Base-by-base conservation (phyloP, 495 filamentous ascomycete species). In the Penicillium bovifimosum region DNA sequence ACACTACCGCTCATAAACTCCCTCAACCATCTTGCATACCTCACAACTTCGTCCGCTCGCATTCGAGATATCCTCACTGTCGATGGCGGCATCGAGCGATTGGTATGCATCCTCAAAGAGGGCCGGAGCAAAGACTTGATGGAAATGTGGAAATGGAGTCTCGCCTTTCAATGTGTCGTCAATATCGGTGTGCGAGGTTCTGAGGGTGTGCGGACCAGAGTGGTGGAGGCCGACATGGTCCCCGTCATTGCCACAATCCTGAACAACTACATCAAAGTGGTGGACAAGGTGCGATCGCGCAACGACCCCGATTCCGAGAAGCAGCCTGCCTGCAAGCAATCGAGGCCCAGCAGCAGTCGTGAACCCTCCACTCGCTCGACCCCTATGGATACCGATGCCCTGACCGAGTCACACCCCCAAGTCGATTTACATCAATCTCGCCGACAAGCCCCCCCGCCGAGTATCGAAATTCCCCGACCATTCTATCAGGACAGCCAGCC, bases 81-180 rank as follows among this genome's bases (percentile, higher is more conserved):
- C 69, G 93, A 98, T 86, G 93, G 93, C 68, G 93, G 93, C 41
- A 89, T 97, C 62, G 93, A 98, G 78, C 72, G 92, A 56, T 74
- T 98, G 56, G 90, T 98, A 65, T 95, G 89, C 79, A 96, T 98
- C 66, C 81, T 98, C 63, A 98, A 98, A 73, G 87, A 93, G 68
- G 93, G 93, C 55, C 80, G 91, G 66, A 95, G 88, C 65, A 90
- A 90, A 75, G 91, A 97, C 68, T 83, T 96, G 84, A 96, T 96
- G 91, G 91, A 96, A 64, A 95, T 95, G 87, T 98, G 93, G 95
- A 97, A 97, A 75, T 98, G 93, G 93, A 98, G 96, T 63, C 78
- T 98, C 46, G 93, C 93, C 38, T 96, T 98, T 64, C 93, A 97
- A 64, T 97, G 95, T 67, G 91, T 96, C 28, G 91, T 97, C 64